Conservation (phyloP, 1,284 basidiomycete genomes). For the Marasmius tenuissimus region DNA sequence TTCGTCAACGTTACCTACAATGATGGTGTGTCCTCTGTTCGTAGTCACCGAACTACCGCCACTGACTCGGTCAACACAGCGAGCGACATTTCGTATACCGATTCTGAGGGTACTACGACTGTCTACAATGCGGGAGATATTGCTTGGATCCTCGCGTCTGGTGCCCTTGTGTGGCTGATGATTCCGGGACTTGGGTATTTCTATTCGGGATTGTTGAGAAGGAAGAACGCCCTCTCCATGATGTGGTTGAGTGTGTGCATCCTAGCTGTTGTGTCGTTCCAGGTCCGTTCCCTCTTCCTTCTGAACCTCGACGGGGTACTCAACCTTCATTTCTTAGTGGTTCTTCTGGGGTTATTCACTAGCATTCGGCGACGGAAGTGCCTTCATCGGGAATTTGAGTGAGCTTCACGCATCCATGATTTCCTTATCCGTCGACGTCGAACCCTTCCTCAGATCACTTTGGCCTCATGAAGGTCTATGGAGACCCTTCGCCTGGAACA, state of each 20-base stretch:
- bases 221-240: constrained; percentile 94
- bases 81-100: constrained; percentile 33
- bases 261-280: constrained; percentile 73
- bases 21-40: not conserved
- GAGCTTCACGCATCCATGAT: constrained; percentile 42
- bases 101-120: constrained; percentile 29
- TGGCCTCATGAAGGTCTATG: constrained; percentile 80
- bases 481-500: constrained; percentile 74
- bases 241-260: constrained; percentile 83
- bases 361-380: constrained; percentile 63
- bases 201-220: constrained; percentile 80
- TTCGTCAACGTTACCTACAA: not conserved
- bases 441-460: constrained; percentile 60
- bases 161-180: constrained; percentile 89
- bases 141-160: constrained; percentile 73
- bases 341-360: constrained; percentile 78
- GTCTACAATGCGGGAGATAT: constrained; percentile 79
- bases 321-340: constrained; percentile 44
- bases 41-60: not conserved
- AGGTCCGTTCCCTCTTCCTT: constrained; percentile 40
- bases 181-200: constrained; percentile 89
- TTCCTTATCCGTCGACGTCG: constrained; percentile 34
- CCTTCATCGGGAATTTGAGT: constrained; percentile 67
- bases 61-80: constrained; percentile 23
- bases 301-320: constrained; percentile 25